Evolutionary conservation across 148 eudicot genomes (phyloP).

Genomic region (Chenopodium formosanum): DNA sequence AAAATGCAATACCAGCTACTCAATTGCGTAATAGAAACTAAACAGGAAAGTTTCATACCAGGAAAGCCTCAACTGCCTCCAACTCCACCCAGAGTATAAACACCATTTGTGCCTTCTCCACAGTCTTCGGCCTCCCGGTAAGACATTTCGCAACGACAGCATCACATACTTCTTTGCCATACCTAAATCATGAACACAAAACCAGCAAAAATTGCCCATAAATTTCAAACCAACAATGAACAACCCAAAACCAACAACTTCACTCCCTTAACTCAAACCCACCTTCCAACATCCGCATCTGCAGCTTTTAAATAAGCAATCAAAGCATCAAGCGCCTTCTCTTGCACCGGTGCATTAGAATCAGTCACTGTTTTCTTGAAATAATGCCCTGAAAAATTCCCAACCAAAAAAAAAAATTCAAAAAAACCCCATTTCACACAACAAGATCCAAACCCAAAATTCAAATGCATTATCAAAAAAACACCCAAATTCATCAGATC

Average conservation of each 20-base stretch:
- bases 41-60: conserved; percentile 49
- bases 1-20: neutral
- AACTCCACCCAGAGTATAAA: conserved; percentile 97
- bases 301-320: conserved; percentile 84
- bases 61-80: conserved; percentile 86
- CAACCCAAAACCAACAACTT: neutral
- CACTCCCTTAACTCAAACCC: neutral
- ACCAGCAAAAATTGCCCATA: conserved; percentile 9
- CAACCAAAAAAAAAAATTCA: neutral
- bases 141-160: conserved; percentile 84
- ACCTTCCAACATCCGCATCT: conserved; percentile 94
- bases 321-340: conserved; percentile 90
- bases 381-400: conserved; percentile 50
- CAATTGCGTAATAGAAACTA: neutral
- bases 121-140: conserved; percentile 94
- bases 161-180: conserved; percentile 91
- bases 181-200: conserved; percentile 39
- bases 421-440: neutral
- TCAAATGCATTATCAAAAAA: conserved; percentile 13
- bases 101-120: conserved; percentile 84
- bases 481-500: conserved; percentile 32
- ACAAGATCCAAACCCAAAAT: conserved; percentile 22
- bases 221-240: neutral
- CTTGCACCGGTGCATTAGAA: conserved; percentile 97
- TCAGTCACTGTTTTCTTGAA: conserved; percentile 84